Evolutionary conservation across 1,139 yeast species (phyloP), one percentile per base, ranked within the genome.

Genomic region (Blastobotrys buckinghamii): DNA sequence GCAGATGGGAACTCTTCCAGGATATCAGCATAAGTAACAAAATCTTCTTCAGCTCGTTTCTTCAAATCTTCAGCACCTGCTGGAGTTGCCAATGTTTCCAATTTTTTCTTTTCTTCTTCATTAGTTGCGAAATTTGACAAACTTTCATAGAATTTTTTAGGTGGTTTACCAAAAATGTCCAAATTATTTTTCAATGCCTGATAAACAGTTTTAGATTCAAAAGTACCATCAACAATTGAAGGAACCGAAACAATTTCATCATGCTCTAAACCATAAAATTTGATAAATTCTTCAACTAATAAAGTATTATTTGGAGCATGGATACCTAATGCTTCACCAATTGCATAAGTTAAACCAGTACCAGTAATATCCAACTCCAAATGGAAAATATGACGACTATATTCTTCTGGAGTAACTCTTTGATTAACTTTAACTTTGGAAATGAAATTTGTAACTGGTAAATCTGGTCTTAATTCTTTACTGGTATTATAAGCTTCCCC

Each of bases 241-340:
- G 94, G 82, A 45, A 85, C 79, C 56, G 82, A 81, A 45, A 90
- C 79, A 42, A 87, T 65, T 16, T 81, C 76, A 53, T 84, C 78
- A 29, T 84, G 80, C 57, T 84, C 77, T 50, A 89, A 73, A 1
- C 86, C 88, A 63, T 89, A 92, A 64, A 74, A 77, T 30, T 74
- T 60, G 58, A 92, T 75, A 67, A 92, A 92, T 54, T 75, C 76
- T 49, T 74, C 78, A 45, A 89, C 96, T 44, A 73, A 76, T 32
- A 72, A 76, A 34, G 75, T 66, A 56, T 80, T 77, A 72, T 92
- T 92, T 63, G 94, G 83, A 42, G 95, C 97, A 62, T 92, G 97
- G 52, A 92, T 80, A 63, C 97, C 98, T 54, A 92, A 78, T 8
- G 97, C 96, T 73, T 92, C 98, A 66, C 98, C 98, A 64, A 92